Base-by-base conservation (phyloP, 2,329 filamentous ascomycete species). In the Endothia cerciana region DNA sequence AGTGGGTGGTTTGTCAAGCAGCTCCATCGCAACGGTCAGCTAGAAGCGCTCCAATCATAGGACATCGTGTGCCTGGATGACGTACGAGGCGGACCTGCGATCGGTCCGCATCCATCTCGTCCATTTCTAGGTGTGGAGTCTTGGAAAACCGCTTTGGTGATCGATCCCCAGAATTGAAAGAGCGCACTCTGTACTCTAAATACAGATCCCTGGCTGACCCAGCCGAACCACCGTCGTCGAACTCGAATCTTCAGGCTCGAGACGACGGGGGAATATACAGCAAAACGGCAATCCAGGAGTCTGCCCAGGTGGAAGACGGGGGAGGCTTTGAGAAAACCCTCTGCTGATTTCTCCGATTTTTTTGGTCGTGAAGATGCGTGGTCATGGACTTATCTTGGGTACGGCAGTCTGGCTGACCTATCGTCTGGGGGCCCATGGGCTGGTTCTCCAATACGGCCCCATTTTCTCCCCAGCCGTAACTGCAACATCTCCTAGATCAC, bases 21-120 rank as follows among this genome's bases (percentile, higher is more conserved):
- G 22, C 22, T 49, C 45, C 45, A 28, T 49, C 10, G 10, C 4
- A 41, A 22, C 55, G 55, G 33, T 25, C 7, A 22, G 19, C 15
- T 62, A 13, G 22, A 62, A 62, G 60, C 60, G 60, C 60, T 51
- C 60, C 60, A 62, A 62, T 62, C 33, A 53, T 7, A 38, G 11
- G 60, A 13, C 15, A 8, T 55, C 10, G 25, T n/a, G 30, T 28
- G 22, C 33, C 47, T 22, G 51, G 25, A 64, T 64, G 64, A 66
- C 64, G 64, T 66, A 36, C 33, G 17, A 15, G 5, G 61, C 56
- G 64, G 60, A 43, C 22, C 64, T 47, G n/a, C 11, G 30, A 45
- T 45, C 40, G 40, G 55, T 41, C 56, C 60, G 28, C 47, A 28
- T 38, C 58, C 33, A 28, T 13, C 8, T 40, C n/a, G 22, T 25